A percentile compares a stretch with the other conserved stretches of the same genome.
Evolutionary conservation across 345 rosid species (phyloP).

Genomic region (Populus ilicifolia): DNA sequence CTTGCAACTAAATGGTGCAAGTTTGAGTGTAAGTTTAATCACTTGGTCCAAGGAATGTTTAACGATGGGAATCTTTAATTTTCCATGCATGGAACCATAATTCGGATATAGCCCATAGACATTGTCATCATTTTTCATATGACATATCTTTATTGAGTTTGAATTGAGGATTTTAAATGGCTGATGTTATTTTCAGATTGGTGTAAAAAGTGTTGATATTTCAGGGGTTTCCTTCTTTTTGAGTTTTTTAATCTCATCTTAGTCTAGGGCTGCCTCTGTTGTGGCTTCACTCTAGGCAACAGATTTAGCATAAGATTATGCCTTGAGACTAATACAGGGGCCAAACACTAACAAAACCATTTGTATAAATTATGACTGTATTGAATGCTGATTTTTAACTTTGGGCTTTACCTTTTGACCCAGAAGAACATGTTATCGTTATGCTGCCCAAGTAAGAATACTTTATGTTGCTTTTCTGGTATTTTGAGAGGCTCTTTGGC

Average conservation of each 20-base stretch:
- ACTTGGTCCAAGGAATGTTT: background rate
- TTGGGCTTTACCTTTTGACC: background rate
- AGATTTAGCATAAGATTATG: background rate
- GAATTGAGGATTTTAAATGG: too few species aligned
- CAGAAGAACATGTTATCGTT: background rate
- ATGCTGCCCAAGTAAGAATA: conserved; percentile 1
- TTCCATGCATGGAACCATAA: too few species aligned
- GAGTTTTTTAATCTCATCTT: background rate
- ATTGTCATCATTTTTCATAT: too few species aligned
- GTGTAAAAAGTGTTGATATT: background rate
- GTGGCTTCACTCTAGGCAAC: background rate
- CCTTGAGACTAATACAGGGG: background rate
- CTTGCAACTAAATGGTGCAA: background rate
- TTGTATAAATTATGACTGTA: background rate
- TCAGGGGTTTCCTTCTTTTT: background rate
- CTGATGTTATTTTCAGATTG: background rate
- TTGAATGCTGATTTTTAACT: background rate
- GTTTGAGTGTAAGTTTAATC: background rate
- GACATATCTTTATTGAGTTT: too few species aligned
- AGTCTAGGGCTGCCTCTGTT: background rate
- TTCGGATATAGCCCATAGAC: too few species aligned
- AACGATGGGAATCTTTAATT: too few species aligned
- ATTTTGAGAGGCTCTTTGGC: background rate
- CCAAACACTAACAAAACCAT: background rate
- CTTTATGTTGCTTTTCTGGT: background rate